Conservation (phyloP, 2,329 filamentous ascomycete species). For the Bimuria novae-zelandiae region DNA sequence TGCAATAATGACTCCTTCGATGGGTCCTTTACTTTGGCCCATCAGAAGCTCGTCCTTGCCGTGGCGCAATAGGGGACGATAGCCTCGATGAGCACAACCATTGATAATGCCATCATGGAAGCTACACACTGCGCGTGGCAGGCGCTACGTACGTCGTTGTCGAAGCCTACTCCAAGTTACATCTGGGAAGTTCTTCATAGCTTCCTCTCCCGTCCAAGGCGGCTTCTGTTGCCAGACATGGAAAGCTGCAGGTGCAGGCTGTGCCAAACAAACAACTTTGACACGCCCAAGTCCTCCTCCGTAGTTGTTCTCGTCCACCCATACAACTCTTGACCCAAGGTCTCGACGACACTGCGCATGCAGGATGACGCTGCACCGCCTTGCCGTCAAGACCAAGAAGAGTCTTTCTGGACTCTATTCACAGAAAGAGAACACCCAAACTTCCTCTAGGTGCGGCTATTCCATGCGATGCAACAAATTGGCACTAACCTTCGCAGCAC, state of each 20-base stretch:
- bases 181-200: too few relatives aligned
- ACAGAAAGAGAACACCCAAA: slow-evolving; percentile 13
- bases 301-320: not conserved
- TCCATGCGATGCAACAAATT: not conserved
- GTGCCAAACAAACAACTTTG: slow-evolving; percentile 17
- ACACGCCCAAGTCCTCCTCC: not conserved
- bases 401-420: slow-evolving; percentile 36
- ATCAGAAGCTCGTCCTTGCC: too few relatives aligned
- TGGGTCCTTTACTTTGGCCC: too few relatives aligned
- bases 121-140: too few relatives aligned
- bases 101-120: too few relatives aligned
- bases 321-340: not conserved
- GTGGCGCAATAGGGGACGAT: too few relatives aligned
- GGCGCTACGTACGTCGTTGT: too few relatives aligned
- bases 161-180: too few relatives aligned
- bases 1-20: too few relatives aligned
- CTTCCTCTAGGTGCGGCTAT: slow-evolving; percentile 9
- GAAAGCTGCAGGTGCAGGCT: slow-evolving; percentile 1
- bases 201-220: not conserved
- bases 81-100: too few relatives aligned
- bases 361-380: slow-evolving; percentile 32
- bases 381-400: slow-evolving; percentile 34
- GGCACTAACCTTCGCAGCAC: not conserved
- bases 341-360: slow-evolving; percentile 11
- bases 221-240: not conserved